These are phyloP conservation scores for Schizonepeta tenuifolia DNA, from an alignment of 257 asterid species.

Conservation along the genomic window DNA sequence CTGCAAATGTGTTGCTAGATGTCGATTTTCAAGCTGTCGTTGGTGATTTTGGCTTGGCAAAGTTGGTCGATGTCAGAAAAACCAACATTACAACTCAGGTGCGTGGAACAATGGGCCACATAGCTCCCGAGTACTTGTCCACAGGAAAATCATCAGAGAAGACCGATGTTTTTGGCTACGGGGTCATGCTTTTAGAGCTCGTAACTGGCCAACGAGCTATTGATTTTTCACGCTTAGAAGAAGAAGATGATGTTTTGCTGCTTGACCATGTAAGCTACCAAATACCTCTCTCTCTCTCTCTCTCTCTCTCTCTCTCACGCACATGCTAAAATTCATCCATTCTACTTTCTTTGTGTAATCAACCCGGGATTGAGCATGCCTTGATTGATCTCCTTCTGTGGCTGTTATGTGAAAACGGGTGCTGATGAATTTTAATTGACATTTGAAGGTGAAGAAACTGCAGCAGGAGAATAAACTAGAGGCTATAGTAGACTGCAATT, in stretches of 20 bases:
- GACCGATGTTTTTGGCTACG: slow-evolving; percentile 92
- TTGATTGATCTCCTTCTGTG: no score
- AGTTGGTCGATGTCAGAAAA: slow-evolving; percentile 77
- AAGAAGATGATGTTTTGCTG: slow-evolving; percentile 91
- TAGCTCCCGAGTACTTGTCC: slow-evolving; percentile 93
- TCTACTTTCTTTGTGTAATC: no score
- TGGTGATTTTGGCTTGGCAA: slow-evolving; percentile 96
- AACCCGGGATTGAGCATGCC: no score
- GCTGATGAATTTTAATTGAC: background rate
- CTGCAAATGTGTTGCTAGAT: slow-evolving; percentile 87
- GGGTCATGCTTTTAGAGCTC: slow-evolving; percentile 86
- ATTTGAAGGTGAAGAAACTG: slow-evolving; percentile 72
- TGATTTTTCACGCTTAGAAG: slow-evolving; percentile 90
- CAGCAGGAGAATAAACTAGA: slow-evolving; percentile 73
- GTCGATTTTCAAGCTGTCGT: slow-evolving; percentile 88
- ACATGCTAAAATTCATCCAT: no score
- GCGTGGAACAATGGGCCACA: slow-evolving; percentile 98
- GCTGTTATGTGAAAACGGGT: no score
- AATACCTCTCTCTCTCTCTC: background rate
- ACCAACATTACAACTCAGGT: slow-evolving; percentile 89
- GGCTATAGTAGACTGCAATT: slow-evolving; percentile 73
- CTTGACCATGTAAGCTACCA: slow-evolving; percentile 78
- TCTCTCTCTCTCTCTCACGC: background rate
- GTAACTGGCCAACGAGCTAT: slow-evolving; percentile 96
- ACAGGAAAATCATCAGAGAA: slow-evolving; percentile 93